phyloP scores from a whole-genome alignment of 805 yeast species.

The Ogataea glucozyma region DNA sequence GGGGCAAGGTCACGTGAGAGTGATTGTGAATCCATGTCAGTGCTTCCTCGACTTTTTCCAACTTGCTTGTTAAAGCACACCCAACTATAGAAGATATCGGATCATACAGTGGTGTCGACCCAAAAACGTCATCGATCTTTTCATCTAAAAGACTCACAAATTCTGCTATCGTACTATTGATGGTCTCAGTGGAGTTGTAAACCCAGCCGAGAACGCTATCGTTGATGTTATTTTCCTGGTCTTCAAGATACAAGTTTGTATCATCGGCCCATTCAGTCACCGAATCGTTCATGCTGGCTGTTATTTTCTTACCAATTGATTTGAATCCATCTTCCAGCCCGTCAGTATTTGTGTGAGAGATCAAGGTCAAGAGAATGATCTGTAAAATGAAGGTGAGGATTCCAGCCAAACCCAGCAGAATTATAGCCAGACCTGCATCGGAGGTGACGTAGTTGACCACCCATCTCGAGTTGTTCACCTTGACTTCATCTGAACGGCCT shows the following conservation, averaged over 20 bases:
- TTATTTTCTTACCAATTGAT: constrained; percentile 15
- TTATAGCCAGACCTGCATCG: constrained; percentile 47
- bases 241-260: constrained; percentile 55
- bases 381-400: constrained; percentile 56
- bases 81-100: constrained; percentile 70
- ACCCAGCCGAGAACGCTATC: constrained; percentile 67
- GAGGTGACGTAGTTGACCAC: constrained; percentile 52
- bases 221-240: constrained; percentile 57
- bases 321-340: constrained; percentile 14
- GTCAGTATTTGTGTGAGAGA: constrained; percentile 13
- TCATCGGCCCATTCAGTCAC: constrained; percentile 50
- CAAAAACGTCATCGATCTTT: constrained; percentile 61
- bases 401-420: constrained; percentile 60
- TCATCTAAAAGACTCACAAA: constrained; percentile 61
- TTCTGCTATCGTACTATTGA: constrained; percentile 59
- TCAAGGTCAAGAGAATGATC: constrained; percentile 41
- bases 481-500: constrained; percentile 17
- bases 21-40: constrained; percentile 75
- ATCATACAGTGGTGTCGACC: constrained; percentile 61
- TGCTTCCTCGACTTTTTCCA: constrained; percentile 66
- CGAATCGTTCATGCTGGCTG: constrained; percentile 33
- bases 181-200: constrained; percentile 50
- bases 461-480: constrained; percentile 40
- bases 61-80: constrained; percentile 77
- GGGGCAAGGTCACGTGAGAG: constrained; percentile 59